Percentiles rank a stretch among this genome's conserved stretches.
Conservation (phyloP, 805 yeast species). For the Candida suzukii region DNA sequence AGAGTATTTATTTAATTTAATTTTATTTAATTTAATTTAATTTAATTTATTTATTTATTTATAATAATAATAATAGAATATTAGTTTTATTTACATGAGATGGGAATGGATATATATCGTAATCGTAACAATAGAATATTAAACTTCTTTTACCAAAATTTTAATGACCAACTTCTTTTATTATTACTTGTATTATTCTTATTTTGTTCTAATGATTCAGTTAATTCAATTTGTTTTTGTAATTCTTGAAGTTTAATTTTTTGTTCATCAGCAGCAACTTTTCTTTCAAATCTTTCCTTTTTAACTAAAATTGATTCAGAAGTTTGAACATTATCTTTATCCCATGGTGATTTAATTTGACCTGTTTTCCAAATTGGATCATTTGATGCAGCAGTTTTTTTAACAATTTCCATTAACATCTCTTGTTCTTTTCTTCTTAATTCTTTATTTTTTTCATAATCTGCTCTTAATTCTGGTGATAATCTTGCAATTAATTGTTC, state of each 20-base stretch:
- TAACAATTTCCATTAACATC: constrained; percentile 60
- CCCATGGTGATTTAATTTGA: constrained; percentile 63
- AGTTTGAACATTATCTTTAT: constrained; percentile 28
- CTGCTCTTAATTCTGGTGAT: constrained; percentile 77
- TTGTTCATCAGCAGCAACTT: constrained; percentile 34
- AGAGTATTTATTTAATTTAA: not conserved
- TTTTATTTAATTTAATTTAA: not conserved
- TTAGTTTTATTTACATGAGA: not conserved
- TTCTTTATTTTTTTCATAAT: constrained; percentile 59
- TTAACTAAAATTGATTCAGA: constrained; percentile 31
- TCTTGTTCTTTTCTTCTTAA: constrained; percentile 63
- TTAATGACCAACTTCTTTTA: constrained; percentile 20
- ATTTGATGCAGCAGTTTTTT: constrained; percentile 54
- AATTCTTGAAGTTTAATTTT: constrained; percentile 32
- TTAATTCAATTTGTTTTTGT: constrained; percentile 31
- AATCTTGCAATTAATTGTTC: constrained; percentile 66
- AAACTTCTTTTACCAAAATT: constrained; percentile 15
- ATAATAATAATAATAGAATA: not conserved
- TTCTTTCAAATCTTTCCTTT: constrained; percentile 40
- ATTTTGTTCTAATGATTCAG: constrained; percentile 21
- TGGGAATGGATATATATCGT: not conserved
- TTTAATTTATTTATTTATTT: not conserved
- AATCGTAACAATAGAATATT: no score
- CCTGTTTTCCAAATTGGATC: constrained; percentile 86
- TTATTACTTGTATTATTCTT: constrained; percentile 19